phyloP scores from a whole-genome alignment of 2,329 filamentous ascomycete species.

The Phaeosphaeria sp. region DNA sequence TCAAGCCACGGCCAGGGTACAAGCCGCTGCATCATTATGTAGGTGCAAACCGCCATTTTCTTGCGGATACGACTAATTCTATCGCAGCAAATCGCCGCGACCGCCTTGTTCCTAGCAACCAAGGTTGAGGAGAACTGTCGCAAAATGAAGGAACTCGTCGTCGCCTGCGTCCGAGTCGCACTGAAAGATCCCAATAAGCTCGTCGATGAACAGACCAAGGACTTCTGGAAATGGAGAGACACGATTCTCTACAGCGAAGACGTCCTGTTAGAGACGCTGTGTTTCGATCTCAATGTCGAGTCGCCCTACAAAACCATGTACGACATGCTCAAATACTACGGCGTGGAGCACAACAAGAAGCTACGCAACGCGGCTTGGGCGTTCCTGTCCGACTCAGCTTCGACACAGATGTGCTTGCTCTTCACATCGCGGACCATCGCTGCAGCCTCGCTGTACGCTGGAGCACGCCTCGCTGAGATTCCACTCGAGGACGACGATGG shows the following conservation, averaged over 20 bases:
- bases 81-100: slow-evolving; percentile 78
- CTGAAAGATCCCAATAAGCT: slow-evolving; percentile 91
- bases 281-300: slow-evolving; percentile 91
- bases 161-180: slow-evolving; percentile 90
- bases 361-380: slow-evolving; percentile 89
- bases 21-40: slow-evolving; percentile 84
- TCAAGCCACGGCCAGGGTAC: slow-evolving; percentile 72
- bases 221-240: slow-evolving; percentile 98
- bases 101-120: slow-evolving; percentile 89
- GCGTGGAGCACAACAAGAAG: slow-evolving; percentile 78
- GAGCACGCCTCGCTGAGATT: slow-evolving; percentile 75
- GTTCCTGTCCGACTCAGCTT: slow-evolving; percentile 88
- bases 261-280: slow-evolving; percentile 86
- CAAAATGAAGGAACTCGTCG: slow-evolving; percentile 93
- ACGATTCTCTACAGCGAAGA: slow-evolving; percentile 93
- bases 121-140: slow-evolving; percentile 97
- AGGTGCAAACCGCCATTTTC: slow-evolving; percentile 18
- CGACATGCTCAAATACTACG: slow-evolving; percentile 76
- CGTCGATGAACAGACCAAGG: slow-evolving; percentile 96
- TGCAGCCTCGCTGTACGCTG: slow-evolving; percentile 85
- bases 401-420: slow-evolving; percentile 83
- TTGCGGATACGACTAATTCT: slow-evolving; percentile 9
- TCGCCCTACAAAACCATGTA: slow-evolving; percentile 87
- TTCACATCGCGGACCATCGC: slow-evolving; percentile 82
- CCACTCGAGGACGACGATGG: slow-evolving; percentile 76